A percentile compares a stretch with the other conserved stretches of the same genome.
Evolutionary conservation across 2,329 filamentous ascomycete genomes (phyloP).

Genomic region (Aspergillus viridinutans): DNA sequence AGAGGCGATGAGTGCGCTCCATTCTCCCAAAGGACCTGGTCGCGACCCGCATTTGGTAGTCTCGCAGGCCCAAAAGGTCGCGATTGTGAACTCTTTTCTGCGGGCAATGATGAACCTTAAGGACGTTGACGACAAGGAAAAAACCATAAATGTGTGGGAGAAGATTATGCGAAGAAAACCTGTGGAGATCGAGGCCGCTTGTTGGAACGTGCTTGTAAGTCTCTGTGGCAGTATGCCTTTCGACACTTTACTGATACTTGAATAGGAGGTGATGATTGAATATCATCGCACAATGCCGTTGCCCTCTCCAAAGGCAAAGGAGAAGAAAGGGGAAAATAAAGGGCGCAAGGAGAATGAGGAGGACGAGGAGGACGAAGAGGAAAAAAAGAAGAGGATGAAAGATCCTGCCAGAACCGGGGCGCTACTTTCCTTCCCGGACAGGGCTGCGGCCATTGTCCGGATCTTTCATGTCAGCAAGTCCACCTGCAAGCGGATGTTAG

Average conservation of each 20-base stretch:
- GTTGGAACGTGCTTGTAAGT: slow-evolving; percentile 31
- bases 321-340: background rate
- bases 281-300: slow-evolving; percentile 26
- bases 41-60: slow-evolving; percentile 26
- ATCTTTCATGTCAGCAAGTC: background rate
- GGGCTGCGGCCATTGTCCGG: background rate
- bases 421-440: background rate
- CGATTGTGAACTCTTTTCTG: slow-evolving; percentile 27
- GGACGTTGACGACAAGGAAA: slow-evolving; percentile 25
- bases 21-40: background rate
- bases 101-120: slow-evolving; percentile 30
- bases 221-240: background rate
- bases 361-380: background rate
- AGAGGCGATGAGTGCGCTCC: slow-evolving; percentile 13
- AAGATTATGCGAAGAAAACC: slow-evolving; percentile 13
- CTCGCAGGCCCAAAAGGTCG: slow-evolving; percentile 14
- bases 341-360: background rate
- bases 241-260: slow-evolving; percentile 1
- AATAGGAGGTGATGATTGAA: slow-evolving; percentile 19
- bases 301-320: slow-evolving; percentile 6
- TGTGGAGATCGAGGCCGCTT: slow-evolving; percentile 24
- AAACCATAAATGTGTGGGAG: slow-evolving; percentile 25
- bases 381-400: too few relatives aligned
- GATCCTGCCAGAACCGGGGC: background rate
- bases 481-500: background rate